A percentile compares a stretch with the other conserved stretches of the same genome.
Evolutionary conservation across 768 basidiomycete genomes (phyloP).

Genomic region (Amanita phalloides): DNA sequence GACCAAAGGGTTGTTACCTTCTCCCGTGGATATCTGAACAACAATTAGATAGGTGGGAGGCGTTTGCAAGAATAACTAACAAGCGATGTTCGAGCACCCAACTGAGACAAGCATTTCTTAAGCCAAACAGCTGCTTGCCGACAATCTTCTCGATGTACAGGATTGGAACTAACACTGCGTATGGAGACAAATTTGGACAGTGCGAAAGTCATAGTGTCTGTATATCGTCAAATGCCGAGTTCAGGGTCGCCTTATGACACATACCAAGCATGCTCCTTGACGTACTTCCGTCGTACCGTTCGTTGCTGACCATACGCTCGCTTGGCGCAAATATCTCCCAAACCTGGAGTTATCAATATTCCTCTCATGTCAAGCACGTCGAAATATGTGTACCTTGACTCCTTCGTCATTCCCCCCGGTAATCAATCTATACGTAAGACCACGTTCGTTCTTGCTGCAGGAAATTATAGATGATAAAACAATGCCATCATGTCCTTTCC

Average conservation of each 20-base stretch:
- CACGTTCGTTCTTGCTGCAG: conserved; percentile 15
- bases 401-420: conserved; percentile 82
- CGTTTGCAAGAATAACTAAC: conserved; percentile 26
- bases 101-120: conserved; percentile 75
- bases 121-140: conserved; percentile 91
- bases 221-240: not conserved
- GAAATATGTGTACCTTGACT: conserved; percentile 53
- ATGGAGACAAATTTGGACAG: conserved; percentile 81
- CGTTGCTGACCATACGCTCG: conserved; percentile 11
- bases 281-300: conserved; percentile 8
- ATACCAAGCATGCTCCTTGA: conserved; percentile 13
- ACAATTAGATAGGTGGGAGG: not conserved
- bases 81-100: conserved; percentile 76
- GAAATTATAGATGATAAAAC: conserved; percentile 70
- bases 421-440: conserved; percentile 31
- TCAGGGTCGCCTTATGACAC: conserved; percentile 16
- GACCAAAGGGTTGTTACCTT: conserved; percentile 78
- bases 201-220: conserved; percentile 69
- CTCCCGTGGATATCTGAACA: conserved; percentile 61
- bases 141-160: conserved; percentile 71
- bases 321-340: conserved; percentile 39
- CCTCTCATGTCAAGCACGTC: not conserved
- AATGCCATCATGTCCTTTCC: conserved; percentile 74
- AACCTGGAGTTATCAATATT: conserved; percentile 22
- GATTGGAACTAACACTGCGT: conserved; percentile 70